A percentile compares a stretch with the other conserved stretches of the same genome.
phyloP scores from a whole-genome alignment of 164 flowering plant species.

The Vitis labrusca region DNA sequence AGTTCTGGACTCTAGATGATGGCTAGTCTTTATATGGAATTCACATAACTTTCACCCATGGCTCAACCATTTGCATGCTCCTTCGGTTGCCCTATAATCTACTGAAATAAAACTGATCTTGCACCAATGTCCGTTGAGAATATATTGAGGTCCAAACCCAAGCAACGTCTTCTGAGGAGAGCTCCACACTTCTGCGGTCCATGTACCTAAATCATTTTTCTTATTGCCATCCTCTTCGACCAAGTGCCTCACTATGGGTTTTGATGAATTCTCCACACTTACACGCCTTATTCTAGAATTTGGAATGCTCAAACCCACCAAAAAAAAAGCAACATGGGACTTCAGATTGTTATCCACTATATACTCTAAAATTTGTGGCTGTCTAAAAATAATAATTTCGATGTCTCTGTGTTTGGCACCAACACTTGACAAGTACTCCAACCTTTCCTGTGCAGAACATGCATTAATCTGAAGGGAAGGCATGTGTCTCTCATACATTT shows the following conservation, averaged over 20 bases:
- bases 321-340: conserved; percentile 71
- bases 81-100: too few species aligned
- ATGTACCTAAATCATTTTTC: conserved; percentile 45
- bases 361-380: conserved; percentile 85
- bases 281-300: conserved; percentile 68
- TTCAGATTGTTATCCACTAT: conserved; percentile 84
- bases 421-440: conserved; percentile 73
- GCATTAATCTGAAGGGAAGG: conserved; percentile 82
- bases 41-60: too few species aligned
- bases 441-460: conserved; percentile 71
- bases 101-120: too few species aligned
- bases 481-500: conserved; percentile 90
- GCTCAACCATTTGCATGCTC: too few species aligned
- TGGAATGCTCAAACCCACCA: conserved; percentile 60
- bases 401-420: conserved; percentile 89
- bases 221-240: conserved; percentile 89
- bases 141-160: too few species aligned
- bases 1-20: too few species aligned
- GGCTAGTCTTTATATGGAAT: too few species aligned
- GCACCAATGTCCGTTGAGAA: too few species aligned
- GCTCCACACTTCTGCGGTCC: too few species aligned
- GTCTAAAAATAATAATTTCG: conserved; percentile 73
- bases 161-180: too few species aligned
- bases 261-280: conserved; percentile 84
- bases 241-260: conserved; percentile 84